These are phyloP conservation scores for Phytophthora foliorum DNA, from an alignment of 352 stramenopile genomes.

Conservation along the genomic window DNA sequence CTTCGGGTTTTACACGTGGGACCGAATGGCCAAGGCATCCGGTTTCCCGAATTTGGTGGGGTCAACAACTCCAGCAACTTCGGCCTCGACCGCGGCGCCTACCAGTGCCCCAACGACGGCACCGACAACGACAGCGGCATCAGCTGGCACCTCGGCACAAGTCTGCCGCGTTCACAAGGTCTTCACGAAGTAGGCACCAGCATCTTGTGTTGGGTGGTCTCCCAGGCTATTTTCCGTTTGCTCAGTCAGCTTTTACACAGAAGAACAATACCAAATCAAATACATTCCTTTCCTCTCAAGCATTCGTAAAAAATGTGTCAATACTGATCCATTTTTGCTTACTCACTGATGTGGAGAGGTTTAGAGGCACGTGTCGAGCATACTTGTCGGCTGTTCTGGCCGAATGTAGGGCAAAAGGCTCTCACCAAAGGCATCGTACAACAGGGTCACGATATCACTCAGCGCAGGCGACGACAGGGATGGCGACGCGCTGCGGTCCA, in stretches of 20 bases:
- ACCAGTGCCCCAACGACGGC: conserved; percentile 19
- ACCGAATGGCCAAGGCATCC: conserved; percentile 44
- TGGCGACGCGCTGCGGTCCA: conserved; percentile 33
- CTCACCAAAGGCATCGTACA: conserved; percentile 87
- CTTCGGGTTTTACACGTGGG: conserved; percentile 79
- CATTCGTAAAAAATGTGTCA: conserved; percentile 13
- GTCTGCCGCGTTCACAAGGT: conserved; percentile 54
- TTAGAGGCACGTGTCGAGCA: conserved; percentile 64
- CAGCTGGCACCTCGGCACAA: conserved; percentile 16
- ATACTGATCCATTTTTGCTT: conserved; percentile 26
- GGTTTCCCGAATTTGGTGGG: conserved; percentile 49
- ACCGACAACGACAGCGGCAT: neutral
- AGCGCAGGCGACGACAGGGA: conserved; percentile 48
- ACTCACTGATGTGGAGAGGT: neutral
- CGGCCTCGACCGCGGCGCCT: conserved; percentile 7
- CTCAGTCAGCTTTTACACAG: neutral
- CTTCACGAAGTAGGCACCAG: conserved; percentile 23
- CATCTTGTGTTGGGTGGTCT: neutral
- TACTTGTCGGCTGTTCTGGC: conserved; percentile 49
- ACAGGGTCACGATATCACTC: conserved; percentile 59
- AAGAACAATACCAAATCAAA: conserved; percentile 15
- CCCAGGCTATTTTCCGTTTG: conserved; percentile 1
- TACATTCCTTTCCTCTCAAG: conserved; percentile 16
- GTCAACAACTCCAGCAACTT: conserved; percentile 7
- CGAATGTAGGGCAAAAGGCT: conserved; percentile 81